A percentile compares a stretch with the other conserved stretches of the same genome.
Evolutionary conservation across 768 basidiomycete genomes (phyloP).

Genomic region (Trametes elegans): DNA sequence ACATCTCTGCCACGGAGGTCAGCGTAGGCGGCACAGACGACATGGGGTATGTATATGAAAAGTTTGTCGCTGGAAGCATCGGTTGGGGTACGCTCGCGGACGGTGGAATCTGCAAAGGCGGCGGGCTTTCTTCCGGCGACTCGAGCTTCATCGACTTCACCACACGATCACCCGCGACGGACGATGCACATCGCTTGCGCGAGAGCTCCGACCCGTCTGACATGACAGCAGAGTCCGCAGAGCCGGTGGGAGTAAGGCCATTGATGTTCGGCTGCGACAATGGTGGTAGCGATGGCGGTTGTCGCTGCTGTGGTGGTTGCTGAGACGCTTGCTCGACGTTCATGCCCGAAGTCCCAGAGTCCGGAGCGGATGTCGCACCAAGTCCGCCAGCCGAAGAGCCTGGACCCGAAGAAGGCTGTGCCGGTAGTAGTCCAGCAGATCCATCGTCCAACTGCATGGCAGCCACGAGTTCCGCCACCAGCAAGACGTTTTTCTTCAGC

Average conservation of each 20-base stretch:
- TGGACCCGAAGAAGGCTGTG: conserved; percentile 18
- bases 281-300: conserved; percentile 15
- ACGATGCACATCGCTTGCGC: conserved; percentile 51
- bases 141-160: conserved; percentile 50
- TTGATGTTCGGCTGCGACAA: conserved; percentile 24
- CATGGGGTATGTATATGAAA: conserved; percentile 24
- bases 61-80: conserved; percentile 23
- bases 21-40: conserved; percentile 19
- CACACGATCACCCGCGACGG: conserved; percentile 43
- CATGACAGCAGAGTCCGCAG: conserved; percentile 28
- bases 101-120: conserved; percentile 26
- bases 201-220: conserved; percentile 40
- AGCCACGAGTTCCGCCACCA: conserved; percentile 29
- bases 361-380: conserved; percentile 7
- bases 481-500: conserved; percentile 28
- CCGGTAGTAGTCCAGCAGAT: neutral
- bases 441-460: conserved; percentile 26
- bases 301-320: conserved; percentile 19
- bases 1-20: conserved; percentile 28
- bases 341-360: conserved; percentile 11
- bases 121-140: conserved; percentile 41
- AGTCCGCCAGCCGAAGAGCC: conserved; percentile 6
- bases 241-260: conserved; percentile 24
- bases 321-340: conserved; percentile 3
- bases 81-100: conserved; percentile 17